Base-by-base conservation (phyloP, 345 rosid species). In the Laguncularia racemosa region DNA sequence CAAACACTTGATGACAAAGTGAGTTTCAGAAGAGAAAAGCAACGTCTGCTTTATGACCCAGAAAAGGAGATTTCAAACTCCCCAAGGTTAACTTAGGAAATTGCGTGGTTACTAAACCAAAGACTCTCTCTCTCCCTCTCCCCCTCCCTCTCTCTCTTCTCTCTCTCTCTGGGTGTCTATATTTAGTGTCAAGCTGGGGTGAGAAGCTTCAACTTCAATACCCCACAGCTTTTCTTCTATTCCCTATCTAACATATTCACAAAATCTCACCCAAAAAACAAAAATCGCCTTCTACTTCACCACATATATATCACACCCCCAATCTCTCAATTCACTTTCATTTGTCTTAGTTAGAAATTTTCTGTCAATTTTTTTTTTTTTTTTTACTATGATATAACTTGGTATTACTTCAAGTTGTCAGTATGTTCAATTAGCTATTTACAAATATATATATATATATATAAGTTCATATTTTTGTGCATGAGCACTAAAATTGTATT, bases 11-110 rank as follows among this genome's bases (percentile, higher is more conserved):
- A 51, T 19, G 54, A 51, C 54, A 51, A 51, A 51, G 26, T 12
- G 21, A 51, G 28, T 21, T 51, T 51, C 54, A 51, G 54, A 51
- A 51, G 20, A 51, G 54, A 51, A 51, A 51, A 51, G 54, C 54
- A 51, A 51, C 68, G 51, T 76, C 66, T 78, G 85, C 86, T 82
- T 84, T 84, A 71, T 70, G 84, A 80, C 88, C 77, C 77, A 79
- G 84, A 81, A 83, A 86, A 81, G 76, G 84, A 79, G 73, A 70
- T 76, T 77, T 79, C 84, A 80, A 60, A 43, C 40, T 16, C 48
- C 47, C 48, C 38, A 15, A 20, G 49, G 51, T 51, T 58, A 47
- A 45, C 46, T 58, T 61, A 11, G 20, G 52, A 62, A 62, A 62
- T 55, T 56, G 61, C 48, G 48, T 56, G 60, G 50, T 50, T 19